phyloP scores from a whole-genome alignment of 805 yeast species.

The Candida maris region DNA sequence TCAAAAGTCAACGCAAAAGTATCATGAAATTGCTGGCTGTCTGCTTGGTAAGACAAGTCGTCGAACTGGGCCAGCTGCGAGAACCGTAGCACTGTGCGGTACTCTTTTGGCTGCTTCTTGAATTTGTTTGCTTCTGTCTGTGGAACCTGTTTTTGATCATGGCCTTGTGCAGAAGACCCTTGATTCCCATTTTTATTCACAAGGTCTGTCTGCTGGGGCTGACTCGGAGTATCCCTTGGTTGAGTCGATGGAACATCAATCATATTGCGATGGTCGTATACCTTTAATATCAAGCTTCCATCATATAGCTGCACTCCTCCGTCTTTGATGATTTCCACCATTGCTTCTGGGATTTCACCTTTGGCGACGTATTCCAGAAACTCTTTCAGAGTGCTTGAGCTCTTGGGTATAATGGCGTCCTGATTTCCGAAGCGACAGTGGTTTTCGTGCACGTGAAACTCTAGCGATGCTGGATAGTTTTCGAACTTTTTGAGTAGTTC shows the following conservation, averaged over 20 bases:
- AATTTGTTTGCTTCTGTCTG: constrained; percentile 13
- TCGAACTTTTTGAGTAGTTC: constrained; percentile 75
- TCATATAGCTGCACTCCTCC: constrained; percentile 82
- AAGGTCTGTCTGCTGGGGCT: neutral
- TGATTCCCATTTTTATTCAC: neutral
- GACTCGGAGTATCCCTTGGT: neutral
- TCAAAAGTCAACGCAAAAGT: constrained; percentile 77
- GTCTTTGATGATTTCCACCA: constrained; percentile 85
- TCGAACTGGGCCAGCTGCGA: constrained; percentile 79
- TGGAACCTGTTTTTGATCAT: neutral
- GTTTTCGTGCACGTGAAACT: constrained; percentile 85
- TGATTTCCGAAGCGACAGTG: constrained; percentile 88
- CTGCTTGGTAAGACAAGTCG: constrained; percentile 82
- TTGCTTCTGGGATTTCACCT: constrained; percentile 84
- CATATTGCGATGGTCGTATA: constrained; percentile 75
- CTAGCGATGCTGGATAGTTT: constrained; percentile 74
- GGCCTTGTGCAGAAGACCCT: neutral
- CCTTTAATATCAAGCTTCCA: constrained; percentile 81
- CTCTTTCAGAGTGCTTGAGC: constrained; percentile 71
- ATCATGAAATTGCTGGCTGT: constrained; percentile 75
- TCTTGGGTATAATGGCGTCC: constrained; percentile 81
- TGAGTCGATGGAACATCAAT: constrained; percentile 15
- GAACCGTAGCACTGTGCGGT: constrained; percentile 74
- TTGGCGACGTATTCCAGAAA: constrained; percentile 75
- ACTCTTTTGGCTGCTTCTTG: constrained; percentile 59